Evolutionary conservation across 2,329 filamentous ascomycete genomes (phyloP).

Genomic region (Rutstroemia sp.): DNA sequence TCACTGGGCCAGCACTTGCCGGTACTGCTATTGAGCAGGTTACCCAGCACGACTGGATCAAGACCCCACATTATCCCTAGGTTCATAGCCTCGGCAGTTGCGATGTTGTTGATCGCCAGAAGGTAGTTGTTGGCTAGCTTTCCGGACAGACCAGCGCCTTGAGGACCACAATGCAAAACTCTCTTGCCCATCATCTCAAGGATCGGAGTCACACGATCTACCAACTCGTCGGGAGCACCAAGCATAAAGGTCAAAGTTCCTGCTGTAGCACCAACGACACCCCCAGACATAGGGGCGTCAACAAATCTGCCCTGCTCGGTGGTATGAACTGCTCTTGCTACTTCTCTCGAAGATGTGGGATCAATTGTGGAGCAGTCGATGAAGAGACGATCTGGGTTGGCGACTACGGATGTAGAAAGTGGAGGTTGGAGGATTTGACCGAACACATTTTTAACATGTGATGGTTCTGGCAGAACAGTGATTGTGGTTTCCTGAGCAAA

Average conservation of each 20-base stretch:
- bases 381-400: conserved; percentile 62
- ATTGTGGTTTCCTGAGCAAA: conserved; percentile 67
- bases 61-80: conserved; percentile 48
- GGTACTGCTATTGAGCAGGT: conserved; percentile 87
- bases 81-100: conserved; percentile 51
- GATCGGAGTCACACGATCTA: conserved; percentile 59
- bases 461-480: conserved; percentile 81
- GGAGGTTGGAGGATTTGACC: conserved; percentile 60
- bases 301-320: conserved; percentile 70
- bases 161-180: conserved; percentile 76
- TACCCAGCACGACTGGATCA: conserved; percentile 58
- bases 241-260: conserved; percentile 96
- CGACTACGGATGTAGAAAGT: conserved; percentile 39
- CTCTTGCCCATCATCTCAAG: conserved; percentile 79
- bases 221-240: conserved; percentile 54
- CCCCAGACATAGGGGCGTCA: conserved; percentile 95
- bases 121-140: conserved; percentile 98
- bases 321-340: conserved; percentile 63
- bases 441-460: conserved; percentile 81
- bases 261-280: conserved; percentile 82
- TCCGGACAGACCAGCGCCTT: conserved; percentile 78
- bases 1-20: conserved; percentile 96
- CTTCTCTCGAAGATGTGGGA: conserved; percentile 70
- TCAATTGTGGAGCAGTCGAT: conserved; percentile 98
- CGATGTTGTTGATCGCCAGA: conserved; percentile 82